Evolutionary conservation across 2,329 filamentous ascomycete genomes (phyloP).

Genomic region (Fonsecaea pugnacius): DNA sequence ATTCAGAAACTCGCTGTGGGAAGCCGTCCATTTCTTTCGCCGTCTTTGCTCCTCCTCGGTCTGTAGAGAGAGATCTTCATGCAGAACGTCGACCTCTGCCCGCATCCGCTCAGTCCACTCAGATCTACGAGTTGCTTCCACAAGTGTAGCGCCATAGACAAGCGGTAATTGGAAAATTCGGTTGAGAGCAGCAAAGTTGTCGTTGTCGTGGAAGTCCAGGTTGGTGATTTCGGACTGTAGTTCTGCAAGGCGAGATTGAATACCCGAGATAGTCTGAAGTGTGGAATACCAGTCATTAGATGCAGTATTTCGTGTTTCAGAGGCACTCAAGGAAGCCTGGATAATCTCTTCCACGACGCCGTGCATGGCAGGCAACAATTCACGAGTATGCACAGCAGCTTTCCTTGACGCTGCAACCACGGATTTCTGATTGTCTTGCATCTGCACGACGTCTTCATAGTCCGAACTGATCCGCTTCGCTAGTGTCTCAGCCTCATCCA

Average conservation of each 20-base stretch:
- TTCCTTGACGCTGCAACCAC: conserved; percentile 66
- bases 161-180: conserved; percentile 82
- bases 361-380: conserved; percentile 64
- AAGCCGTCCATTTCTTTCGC: conserved; percentile 81
- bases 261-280: conserved; percentile 80
- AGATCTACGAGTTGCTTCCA: conserved; percentile 80
- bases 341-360: conserved; percentile 63
- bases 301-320: conserved; percentile 68
- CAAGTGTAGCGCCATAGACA: conserved; percentile 85
- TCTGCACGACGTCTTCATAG: conserved; percentile 74
- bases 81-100: conserved; percentile 80
- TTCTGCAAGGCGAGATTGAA: conserved; percentile 74
- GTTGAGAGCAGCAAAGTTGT: conserved; percentile 79
- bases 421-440: conserved; percentile 69
- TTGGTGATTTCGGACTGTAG: conserved; percentile 73
- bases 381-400: conserved; percentile 66
- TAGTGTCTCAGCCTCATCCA: conserved; percentile 76
- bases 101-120: conserved; percentile 94
- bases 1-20: conserved; percentile 35
- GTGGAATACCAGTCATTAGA: conserved; percentile 65
- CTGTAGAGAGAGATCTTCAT: conserved; percentile 89
- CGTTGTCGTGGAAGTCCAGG: conserved; percentile 74
- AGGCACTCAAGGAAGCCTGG: conserved; percentile 60
- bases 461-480: conserved; percentile 86
- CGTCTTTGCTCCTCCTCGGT: conserved; percentile 91